Conservation (phyloP, 371 early-diverging fungal genomes). For the Dichotomocladium elegans region DNA sequence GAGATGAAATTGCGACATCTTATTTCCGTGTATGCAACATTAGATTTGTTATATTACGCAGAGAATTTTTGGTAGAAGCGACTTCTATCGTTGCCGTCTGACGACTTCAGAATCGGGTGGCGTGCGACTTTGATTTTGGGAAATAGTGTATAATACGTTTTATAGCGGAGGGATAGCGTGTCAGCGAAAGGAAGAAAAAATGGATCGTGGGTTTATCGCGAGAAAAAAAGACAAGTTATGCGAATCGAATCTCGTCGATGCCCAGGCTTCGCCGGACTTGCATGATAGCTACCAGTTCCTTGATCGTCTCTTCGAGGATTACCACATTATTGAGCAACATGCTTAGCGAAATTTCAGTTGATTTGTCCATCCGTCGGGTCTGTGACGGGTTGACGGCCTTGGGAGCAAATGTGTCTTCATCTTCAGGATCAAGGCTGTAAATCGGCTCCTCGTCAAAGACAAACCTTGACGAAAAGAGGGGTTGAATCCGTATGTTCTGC, state of each 20-base stretch:
- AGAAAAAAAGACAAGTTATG: conserved; percentile 1
- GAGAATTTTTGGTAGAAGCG: too few relatives aligned
- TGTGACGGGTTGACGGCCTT: conserved; percentile 34
- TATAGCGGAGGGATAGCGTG: too few relatives aligned
- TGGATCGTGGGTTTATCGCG: not conserved
- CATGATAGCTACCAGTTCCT: conserved; percentile 84
- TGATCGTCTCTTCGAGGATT: conserved; percentile 86
- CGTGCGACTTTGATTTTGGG: too few relatives aligned
- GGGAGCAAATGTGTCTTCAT: conserved; percentile 45
- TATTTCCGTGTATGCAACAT: too few relatives aligned
- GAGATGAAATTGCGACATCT: too few relatives aligned
- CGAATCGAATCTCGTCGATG: conserved; percentile 63
- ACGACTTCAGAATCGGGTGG: too few relatives aligned
- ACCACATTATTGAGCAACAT: conserved; percentile 84
- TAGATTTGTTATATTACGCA: too few relatives aligned
- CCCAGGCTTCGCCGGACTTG: conserved; percentile 78
- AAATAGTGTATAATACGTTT: too few relatives aligned
- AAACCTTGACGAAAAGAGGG: conserved; percentile 58
- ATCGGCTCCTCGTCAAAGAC: conserved; percentile 42
- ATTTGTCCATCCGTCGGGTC: conserved; percentile 35
- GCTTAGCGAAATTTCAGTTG: conserved; percentile 56
- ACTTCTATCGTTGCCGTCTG: too few relatives aligned
- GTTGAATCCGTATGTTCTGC: conserved; percentile 47
- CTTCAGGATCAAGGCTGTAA: conserved; percentile 36
- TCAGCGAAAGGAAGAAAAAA: too few relatives aligned